Percentiles rank a stretch among this genome's conserved stretches.
These are phyloP conservation scores for Ophiostoma angusticollis DNA, from an alignment of 2,329 filamentous ascomycete species.

Conservation along the genomic window DNA sequence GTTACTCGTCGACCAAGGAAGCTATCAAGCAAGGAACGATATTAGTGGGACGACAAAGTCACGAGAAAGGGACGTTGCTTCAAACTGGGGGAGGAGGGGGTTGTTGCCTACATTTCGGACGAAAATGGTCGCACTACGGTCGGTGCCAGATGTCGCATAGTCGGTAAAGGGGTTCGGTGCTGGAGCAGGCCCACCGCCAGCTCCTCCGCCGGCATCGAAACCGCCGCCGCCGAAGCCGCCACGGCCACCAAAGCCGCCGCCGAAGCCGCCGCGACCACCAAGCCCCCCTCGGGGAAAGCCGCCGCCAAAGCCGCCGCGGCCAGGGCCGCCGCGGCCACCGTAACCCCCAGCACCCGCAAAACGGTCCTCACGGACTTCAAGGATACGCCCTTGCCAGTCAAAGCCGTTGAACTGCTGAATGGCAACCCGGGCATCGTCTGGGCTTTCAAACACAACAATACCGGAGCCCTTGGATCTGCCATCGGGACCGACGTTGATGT, in stretches of 20 bases:
- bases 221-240: constrained; percentile 24
- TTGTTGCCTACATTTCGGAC: constrained; percentile 73
- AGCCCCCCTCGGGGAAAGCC: constrained; percentile 25
- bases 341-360: constrained; percentile 54
- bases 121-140: constrained; percentile 75
- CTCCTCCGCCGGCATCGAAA: constrained; percentile 38
- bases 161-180: constrained; percentile 85
- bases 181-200: constrained; percentile 26
- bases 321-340: constrained; percentile 47
- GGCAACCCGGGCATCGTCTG: constrained; percentile 88
- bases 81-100: not conserved
- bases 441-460: constrained; percentile 90
- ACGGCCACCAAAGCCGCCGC: constrained; percentile 25
- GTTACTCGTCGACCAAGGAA: constrained; percentile 98
- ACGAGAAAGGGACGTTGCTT: not conserved
- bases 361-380: constrained; percentile 93
- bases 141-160: constrained; percentile 74
- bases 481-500: constrained; percentile 84
- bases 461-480: constrained; percentile 93
- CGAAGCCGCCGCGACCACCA: constrained; percentile 31
- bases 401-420: constrained; percentile 98
- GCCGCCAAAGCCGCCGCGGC: constrained; percentile 33
- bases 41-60: constrained; percentile 9
- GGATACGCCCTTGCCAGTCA: constrained; percentile 87
- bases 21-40: constrained; percentile 33